Base-by-base conservation (phyloP, 2,329 filamentous ascomycete species). In the Penicillium sumatraense region DNA sequence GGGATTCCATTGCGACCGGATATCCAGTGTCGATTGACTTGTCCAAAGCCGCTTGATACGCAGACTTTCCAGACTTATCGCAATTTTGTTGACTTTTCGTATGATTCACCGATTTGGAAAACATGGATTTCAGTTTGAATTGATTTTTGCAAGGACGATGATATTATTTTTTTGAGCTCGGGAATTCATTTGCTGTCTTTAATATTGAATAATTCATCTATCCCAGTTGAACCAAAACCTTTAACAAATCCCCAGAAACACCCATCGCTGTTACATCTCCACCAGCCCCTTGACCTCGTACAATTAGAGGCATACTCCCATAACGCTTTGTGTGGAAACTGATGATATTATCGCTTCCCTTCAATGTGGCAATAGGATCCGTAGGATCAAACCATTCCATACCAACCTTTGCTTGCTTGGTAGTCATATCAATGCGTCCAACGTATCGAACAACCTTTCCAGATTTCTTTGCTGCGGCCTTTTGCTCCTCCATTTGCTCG, bases 331-430 rank as follows among this genome's bases (percentile, higher is more conserved):
- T 99, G 78, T 97, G 96, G 81, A 99, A 97, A 80, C 89, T 96
- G 72, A 99, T 96, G 72, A 98, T 96, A 80, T 99, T 99, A 74
- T 98, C 95, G 75, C 93, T 97, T 31, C 95, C 95, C 83, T 96
- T 96, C 57, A 99, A 82, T 36, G 90, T 89, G 10, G 95, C 95
- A 77, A 99, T 97, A 14, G 95, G 91, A 70, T 96, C 91, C 56
- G 89, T 90, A 64, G 85, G 86, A 64, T 96, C 91, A 66, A 92
- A 93, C 77, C 89, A 90, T 81, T 97, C 89, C 63, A 99, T 78
- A 3, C 95, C 95, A 53, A 99, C 95, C 81, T 93, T 96, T 72
- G 97, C 89, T 63, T 87, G 80, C 72, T 91, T 89, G 57, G 83
- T 84, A 16, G 80, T 83, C 45, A 96, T 87, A 70, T 99, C 91